These are phyloP conservation scores for Penicillium sp. DNA, from an alignment of 2,329 filamentous ascomycete genomes.

Conservation along the genomic window DNA sequence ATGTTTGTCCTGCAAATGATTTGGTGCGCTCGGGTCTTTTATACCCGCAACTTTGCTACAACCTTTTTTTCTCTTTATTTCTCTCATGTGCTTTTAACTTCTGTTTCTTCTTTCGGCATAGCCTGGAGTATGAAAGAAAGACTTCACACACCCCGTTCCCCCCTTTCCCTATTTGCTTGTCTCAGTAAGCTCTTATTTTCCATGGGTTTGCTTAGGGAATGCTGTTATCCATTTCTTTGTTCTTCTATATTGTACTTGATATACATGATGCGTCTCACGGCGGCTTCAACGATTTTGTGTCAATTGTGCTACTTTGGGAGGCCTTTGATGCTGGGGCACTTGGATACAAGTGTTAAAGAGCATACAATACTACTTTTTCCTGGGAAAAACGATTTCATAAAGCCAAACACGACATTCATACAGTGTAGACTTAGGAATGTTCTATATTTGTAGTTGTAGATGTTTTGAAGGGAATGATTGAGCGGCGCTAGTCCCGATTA, in stretches of 20 bases:
- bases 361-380: neutral
- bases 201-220: constrained; percentile 2
- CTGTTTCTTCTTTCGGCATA: constrained; percentile 28
- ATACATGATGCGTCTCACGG: neutral
- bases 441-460: neutral
- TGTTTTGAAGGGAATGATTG: neutral
- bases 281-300: neutral
- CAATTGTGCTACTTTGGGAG: neutral
- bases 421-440: neutral
- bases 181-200: neutral
- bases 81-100: constrained; percentile 7
- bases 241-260: neutral
- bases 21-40: constrained; percentile 4
- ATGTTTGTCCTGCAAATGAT: constrained; percentile 12
- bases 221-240: neutral
- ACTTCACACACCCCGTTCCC: constrained; percentile 14
- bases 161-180: constrained; percentile 5
- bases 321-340: neutral
- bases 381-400: neutral
- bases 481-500: constrained; percentile 25
- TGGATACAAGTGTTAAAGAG: neutral
- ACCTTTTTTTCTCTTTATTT: neutral
- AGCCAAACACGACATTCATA: neutral
- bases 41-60: neutral
- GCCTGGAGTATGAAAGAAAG: constrained; percentile 35